phyloP scores from a whole-genome alignment of 2,329 filamentous ascomycete species.

The Berkeleyomyces rouxiae region DNA sequence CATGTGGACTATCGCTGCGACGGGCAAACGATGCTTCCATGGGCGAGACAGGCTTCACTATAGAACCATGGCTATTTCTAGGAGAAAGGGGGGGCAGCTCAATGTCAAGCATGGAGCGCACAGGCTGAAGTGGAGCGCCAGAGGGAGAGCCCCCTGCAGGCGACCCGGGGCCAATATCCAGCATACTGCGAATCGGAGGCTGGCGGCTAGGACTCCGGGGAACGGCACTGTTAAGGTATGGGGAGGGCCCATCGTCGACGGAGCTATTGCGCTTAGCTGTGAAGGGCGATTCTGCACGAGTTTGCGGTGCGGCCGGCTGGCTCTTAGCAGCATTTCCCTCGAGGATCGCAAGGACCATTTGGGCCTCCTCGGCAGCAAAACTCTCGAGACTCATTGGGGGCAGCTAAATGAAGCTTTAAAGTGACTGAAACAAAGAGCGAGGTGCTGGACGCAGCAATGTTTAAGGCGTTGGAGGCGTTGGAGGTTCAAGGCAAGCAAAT shows the following conservation, averaged over 20 bases:
- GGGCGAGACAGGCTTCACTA: conserved; percentile 11
- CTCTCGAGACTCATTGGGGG: conserved; percentile 57
- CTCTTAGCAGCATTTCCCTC: conserved; percentile 24
- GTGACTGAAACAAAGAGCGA: no score
- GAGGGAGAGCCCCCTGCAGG: conserved; percentile 22
- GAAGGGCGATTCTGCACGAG: conserved; percentile 37
- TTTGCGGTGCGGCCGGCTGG: conserved; percentile 25
- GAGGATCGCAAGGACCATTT: conserved; percentile 53
- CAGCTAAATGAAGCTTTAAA: no score
- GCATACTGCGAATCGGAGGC: conserved; percentile 46
- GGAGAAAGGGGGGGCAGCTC: conserved; percentile 18
- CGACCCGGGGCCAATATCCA: conserved; percentile 34
- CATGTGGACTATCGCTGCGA: conserved; percentile 6
- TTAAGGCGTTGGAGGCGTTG: no score
- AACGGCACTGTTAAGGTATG: conserved; percentile 12
- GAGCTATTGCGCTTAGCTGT: conserved; percentile 53
- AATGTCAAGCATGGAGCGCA: conserved; percentile 38
- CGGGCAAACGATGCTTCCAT: conserved; percentile 1
- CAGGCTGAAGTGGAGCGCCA: conserved; percentile 28
- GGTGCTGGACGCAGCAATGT: no score
- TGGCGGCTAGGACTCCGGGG: conserved; percentile 20
- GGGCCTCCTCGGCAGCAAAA: conserved; percentile 59
- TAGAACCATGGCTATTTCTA: conserved; percentile 4
- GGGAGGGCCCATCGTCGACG: conserved; percentile 25
- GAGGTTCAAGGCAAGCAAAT: neutral